Evolutionary conservation across 257 asterid genomes (phyloP).

Genomic region (Ocimum tenuiflorum): DNA sequence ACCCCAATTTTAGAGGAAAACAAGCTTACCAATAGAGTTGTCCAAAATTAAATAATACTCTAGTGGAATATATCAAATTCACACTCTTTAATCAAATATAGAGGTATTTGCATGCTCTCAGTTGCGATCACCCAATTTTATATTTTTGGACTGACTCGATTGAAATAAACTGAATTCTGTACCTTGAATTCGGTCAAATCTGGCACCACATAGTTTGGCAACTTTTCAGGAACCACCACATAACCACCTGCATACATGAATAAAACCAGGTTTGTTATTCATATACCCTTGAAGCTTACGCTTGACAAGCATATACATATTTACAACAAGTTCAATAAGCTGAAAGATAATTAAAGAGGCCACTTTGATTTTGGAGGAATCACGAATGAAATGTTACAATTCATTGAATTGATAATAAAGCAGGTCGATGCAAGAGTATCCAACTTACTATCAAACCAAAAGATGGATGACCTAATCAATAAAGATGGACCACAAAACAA

Average conservation of each 20-base stretch:
- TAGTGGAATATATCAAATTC: not conserved
- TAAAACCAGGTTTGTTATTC: not conserved
- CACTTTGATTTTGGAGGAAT: too few relatives aligned
- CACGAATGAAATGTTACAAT: too few relatives aligned
- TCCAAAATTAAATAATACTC: not conserved
- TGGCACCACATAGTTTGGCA: conserved; percentile 80
- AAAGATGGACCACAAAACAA: too few relatives aligned
- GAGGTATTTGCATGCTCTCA: not conserved
- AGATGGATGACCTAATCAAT: too few relatives aligned
- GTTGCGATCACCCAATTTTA: not conserved
- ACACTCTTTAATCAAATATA: not conserved
- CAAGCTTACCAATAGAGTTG: not conserved
- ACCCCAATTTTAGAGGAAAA: not conserved
- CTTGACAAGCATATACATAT: not conserved
- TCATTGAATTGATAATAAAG: too few relatives aligned
- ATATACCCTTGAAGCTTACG: not conserved
- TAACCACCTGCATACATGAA: conserved; percentile 53
- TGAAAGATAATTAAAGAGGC: too few relatives aligned
- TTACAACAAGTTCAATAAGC: too few relatives aligned
- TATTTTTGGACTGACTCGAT: not conserved
- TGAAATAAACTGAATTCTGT: not conserved
- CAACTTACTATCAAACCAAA: too few relatives aligned
- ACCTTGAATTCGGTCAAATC: conserved; percentile 83
- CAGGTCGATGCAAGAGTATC: too few relatives aligned
- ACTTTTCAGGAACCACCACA: conserved; percentile 63